Evolutionary conservation across 495 filamentous ascomycete genomes (phyloP), one percentile per base, ranked within the genome.

Genomic region (Aspergillus saccharolyticus): DNA sequence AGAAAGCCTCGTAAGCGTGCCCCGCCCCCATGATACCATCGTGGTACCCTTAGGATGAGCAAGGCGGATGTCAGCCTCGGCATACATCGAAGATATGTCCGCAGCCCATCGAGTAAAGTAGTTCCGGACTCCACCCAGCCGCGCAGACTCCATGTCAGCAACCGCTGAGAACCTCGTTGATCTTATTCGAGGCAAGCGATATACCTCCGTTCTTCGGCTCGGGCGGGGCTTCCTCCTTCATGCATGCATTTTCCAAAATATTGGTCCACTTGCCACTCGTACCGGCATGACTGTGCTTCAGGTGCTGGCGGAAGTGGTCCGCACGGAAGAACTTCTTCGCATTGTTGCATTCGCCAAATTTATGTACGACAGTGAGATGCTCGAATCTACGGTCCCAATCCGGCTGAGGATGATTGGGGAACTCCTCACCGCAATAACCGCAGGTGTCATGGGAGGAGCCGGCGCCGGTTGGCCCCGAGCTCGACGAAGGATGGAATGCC

Each of bases 231-330:
- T 97, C 93, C 60, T 96, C 91, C 72, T 91, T 88, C 93, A 97
- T 96, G 71, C 94, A 97, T 28, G 92, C 90, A 66, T 89, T 95
- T 67, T 98, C 94, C 44, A 98, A 74, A 77, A 96, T 93, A 70
- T 98, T 98, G 18, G 94, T 98, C 94, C 95, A 97, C 69, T 97
- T 97, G 20, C 94, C 94, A 72, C 91, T 96, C 1, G 91, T 93
- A 14, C 94, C 95, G 7, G 88, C 90, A 73, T 98, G 94, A 68
- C 93, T 97, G 64, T 98, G 94, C 77, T 98, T 98, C 53, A 98
- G 78, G 74, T 98, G 94, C 71, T 98, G 94, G 42, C 94, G 85
- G 80, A 98, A 98, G 68, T 98, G 94, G 69, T 98, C 94, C 17
- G 94, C 94, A 4, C 94, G 85, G 74, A 89, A 98, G 71, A 98